These are phyloP conservation scores for Pichia eremophila DNA, from an alignment of 805 yeast species.

Conservation along the genomic window DNA sequence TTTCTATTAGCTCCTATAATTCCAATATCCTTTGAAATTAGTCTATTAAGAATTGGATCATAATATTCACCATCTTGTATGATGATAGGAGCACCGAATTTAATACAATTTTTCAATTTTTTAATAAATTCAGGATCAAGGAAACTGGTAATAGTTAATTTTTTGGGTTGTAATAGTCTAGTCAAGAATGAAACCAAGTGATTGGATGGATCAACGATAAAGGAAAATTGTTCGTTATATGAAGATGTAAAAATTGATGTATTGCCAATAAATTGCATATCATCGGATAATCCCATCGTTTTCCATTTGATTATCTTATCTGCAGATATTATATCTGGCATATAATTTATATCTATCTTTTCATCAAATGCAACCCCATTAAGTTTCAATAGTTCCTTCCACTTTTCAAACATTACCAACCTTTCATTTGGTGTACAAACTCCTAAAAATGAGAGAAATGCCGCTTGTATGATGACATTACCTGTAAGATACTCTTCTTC, in stretches of 20 bases:
- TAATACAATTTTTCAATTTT: conserved; percentile 66
- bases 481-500: conserved; percentile 48
- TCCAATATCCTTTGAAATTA: conserved; percentile 52
- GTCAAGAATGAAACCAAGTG: conserved; percentile 33
- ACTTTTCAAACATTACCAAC: conserved; percentile 11
- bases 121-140: conserved; percentile 56
- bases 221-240: conserved; percentile 32
- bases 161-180: conserved; percentile 24
- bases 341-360: conserved; percentile 12
- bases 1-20: conserved; percentile 68
- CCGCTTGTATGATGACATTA: conserved; percentile 53
- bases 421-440: conserved; percentile 30
- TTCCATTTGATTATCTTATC: conserved; percentile 43
- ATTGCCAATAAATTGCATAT: conserved; percentile 56
- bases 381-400: conserved; percentile 23
- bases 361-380: conserved; percentile 32
- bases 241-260: conserved; percentile 35
- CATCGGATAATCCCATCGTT: conserved; percentile 42
- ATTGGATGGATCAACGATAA: conserved; percentile 67
- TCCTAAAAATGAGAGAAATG: conserved; percentile 56
- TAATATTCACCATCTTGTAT: conserved; percentile 72
- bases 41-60: conserved; percentile 62
- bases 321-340: conserved; percentile 31
- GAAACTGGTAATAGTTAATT: conserved; percentile 55
- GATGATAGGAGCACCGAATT: conserved; percentile 72